Evolutionary conservation across 345 rosid genomes (phyloP).

Genomic region (Pistacia integerrima): DNA sequence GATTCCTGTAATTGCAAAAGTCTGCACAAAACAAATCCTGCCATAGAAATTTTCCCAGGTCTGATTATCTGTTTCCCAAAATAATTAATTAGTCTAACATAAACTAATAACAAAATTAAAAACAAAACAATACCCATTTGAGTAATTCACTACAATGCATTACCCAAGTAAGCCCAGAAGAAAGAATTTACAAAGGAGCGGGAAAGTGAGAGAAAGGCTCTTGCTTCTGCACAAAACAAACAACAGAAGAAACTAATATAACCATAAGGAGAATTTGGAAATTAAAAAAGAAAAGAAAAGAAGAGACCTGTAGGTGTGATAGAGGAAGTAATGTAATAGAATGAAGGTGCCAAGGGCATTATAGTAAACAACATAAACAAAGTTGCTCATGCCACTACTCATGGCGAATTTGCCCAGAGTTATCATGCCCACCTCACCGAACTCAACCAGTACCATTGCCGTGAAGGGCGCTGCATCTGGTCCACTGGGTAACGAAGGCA

Average conservation of each 20-base stretch:
- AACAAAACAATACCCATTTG: not conserved
- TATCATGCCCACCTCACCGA: slow-evolving; percentile 22
- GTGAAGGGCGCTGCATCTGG: slow-evolving; percentile 17
- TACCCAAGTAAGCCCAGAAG: slow-evolving; percentile 27
- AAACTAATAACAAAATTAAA: not conserved
- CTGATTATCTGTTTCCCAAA: too few species aligned
- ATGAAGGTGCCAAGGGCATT: slow-evolving; percentile 21
- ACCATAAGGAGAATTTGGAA: not conserved
- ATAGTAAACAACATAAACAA: slow-evolving; percentile 24
- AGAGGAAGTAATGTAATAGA: slow-evolving; percentile 18
- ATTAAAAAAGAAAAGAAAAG: too few species aligned
- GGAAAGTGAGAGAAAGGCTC: not conserved
- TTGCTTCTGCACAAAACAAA: slow-evolving; percentile 9
- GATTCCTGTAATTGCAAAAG: slow-evolving; percentile 26
- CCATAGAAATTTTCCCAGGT: not conserved
- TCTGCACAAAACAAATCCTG: slow-evolving; percentile 23
- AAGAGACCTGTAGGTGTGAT: slow-evolving; percentile 13
- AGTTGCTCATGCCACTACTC: slow-evolving; percentile 25
- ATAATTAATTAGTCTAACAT: too few species aligned
- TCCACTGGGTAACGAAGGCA: not conserved
- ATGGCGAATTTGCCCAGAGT: slow-evolving; percentile 27
- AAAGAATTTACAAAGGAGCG: slow-evolving; percentile 21
- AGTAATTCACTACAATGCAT: not conserved
- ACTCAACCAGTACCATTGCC: slow-evolving; percentile 24
- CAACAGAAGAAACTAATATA: not conserved